These are phyloP conservation scores for Olyra latifolia DNA, from an alignment of 176 grass and related monocot species.

Conservation along the genomic window DNA sequence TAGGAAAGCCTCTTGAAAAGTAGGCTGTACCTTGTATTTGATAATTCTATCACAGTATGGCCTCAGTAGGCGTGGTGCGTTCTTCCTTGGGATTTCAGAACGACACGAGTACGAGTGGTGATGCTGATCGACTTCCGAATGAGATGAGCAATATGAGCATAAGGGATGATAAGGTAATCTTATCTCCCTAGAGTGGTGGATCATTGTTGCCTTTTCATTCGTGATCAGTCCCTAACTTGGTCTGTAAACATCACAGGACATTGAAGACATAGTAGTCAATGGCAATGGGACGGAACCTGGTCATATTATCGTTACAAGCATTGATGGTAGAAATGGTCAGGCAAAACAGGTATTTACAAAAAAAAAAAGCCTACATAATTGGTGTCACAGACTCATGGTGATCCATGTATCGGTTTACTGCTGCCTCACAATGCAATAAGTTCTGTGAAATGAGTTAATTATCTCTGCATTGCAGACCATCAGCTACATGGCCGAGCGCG, in stretches of 20 bases:
- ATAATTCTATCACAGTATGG: conserved; percentile 46
- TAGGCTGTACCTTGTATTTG: conserved; percentile 1
- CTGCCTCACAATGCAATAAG: not conserved
- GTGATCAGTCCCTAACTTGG: not conserved
- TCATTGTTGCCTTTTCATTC: not conserved
- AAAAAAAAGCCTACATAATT: not conserved
- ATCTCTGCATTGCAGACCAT: conserved; percentile 61
- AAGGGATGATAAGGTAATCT: conserved; percentile 82
- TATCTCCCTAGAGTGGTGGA: not conserved
- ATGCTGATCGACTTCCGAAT: conserved; percentile 50
- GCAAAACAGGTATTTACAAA: conserved; percentile 62
- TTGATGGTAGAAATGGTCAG: conserved; percentile 81
- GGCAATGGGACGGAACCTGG: conserved; percentile 85
- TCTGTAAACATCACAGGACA: conserved; percentile 47
- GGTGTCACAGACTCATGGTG: not conserved
- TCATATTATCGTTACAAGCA: conserved; percentile 90
- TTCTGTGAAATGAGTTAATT: conserved; percentile 14
- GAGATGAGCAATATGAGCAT: conserved; percentile 76
- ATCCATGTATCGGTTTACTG: conserved; percentile 6
- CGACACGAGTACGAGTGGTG: conserved; percentile 34
- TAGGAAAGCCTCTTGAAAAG: not conserved
- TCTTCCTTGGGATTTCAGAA: conserved; percentile 56
- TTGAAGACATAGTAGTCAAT: conserved; percentile 76
- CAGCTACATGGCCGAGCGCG: conserved; percentile 83
- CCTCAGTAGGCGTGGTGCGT: conserved; percentile 47